phyloP scores from a whole-genome alignment of 768 basidiomycete genomes.

The Leccinum subgranulosum region DNA sequence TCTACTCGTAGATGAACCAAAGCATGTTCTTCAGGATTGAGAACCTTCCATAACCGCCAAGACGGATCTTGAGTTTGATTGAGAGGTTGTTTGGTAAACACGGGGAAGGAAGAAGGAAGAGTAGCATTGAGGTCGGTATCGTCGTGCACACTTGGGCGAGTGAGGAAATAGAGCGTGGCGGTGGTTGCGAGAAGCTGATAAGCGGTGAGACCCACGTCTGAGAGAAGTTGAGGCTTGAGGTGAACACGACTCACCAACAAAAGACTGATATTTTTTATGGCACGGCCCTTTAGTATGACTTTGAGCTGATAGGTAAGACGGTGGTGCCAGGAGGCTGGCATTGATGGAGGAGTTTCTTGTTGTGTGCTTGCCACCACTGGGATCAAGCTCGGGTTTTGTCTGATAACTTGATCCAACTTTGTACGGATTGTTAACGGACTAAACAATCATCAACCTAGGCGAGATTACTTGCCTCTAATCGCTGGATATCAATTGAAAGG shows the following conservation, averaged over 20 bases:
- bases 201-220: conserved; percentile 3
- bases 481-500: conserved; percentile 92
- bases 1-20: conserved; percentile 79
- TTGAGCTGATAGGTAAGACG: conserved; percentile 27
- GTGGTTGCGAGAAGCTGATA: conserved; percentile 73
- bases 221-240: neutral
- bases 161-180: conserved; percentile 70
- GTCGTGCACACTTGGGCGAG: conserved; percentile 44
- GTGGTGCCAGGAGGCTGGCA: conserved; percentile 33
- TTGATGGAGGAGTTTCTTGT: conserved; percentile 22
- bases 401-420: conserved; percentile 82
- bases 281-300: conserved; percentile 58
- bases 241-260: conserved; percentile 54
- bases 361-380: conserved; percentile 37
- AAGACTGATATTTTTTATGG: conserved; percentile 77
- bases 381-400: conserved; percentile 60
- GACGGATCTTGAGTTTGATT: conserved; percentile 46
- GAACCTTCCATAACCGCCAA: conserved; percentile 68
- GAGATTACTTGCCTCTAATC: conserved; percentile 64
- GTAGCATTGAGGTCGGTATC: conserved; percentile 20
- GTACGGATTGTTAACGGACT: conserved; percentile 11
- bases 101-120: conserved; percentile 26
- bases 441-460: neutral
- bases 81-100: conserved; percentile 31
- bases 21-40: conserved; percentile 66